These are phyloP conservation scores for Picea glauca DNA, from an alignment of 75 land plant genomes.

Conservation along the genomic window DNA sequence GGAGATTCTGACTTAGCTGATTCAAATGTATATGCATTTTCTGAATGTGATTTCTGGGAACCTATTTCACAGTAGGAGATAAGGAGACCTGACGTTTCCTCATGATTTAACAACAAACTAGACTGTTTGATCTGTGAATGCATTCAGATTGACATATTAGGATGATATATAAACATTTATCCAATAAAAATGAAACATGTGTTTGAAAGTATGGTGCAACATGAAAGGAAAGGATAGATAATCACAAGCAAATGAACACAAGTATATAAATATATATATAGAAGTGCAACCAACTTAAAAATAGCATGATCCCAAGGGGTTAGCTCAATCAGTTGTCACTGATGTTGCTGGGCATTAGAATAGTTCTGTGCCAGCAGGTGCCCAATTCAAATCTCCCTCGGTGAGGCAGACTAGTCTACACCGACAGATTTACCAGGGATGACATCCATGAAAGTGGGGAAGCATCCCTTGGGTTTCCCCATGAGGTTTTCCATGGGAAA, in stretches of 20 bases:
- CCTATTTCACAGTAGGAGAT: constrained; percentile 9
- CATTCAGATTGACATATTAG: constrained; percentile 1
- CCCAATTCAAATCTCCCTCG: no score
- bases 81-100: not conserved
- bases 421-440: no score
- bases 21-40: constrained; percentile 1
- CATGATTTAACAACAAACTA: constrained; percentile 7
- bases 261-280: no score
- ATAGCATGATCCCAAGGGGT: no score
- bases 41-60: constrained; percentile 7
- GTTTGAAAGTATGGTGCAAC: not conserved
- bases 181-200: not conserved
- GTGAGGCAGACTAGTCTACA: no score
- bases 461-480: no score
- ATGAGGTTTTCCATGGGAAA: no score
- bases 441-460: no score
- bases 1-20: not conserved
- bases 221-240: not conserved
- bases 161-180: not conserved
- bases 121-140: constrained; percentile 4
- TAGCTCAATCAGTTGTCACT: no score
- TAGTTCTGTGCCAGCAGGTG: no score
- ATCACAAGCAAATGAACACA: not conserved
- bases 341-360: no score
- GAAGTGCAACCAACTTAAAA: no score